These are phyloP conservation scores for Collybia nuda DNA, from an alignment of 768 basidiomycete species.

Conservation along the genomic window DNA sequence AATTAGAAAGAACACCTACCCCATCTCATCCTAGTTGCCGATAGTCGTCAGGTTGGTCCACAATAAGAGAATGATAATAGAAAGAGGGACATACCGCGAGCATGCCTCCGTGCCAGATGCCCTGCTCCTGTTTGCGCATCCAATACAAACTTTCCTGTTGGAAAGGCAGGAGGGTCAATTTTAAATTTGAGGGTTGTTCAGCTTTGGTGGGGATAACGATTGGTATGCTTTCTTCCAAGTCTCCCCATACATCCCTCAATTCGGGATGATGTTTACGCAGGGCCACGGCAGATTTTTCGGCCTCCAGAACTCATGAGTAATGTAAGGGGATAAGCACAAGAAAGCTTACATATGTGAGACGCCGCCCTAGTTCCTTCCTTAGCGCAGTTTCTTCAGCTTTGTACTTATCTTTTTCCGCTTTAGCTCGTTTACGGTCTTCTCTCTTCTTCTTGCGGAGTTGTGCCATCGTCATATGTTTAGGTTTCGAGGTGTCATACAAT, in stretches of 20 bases:
- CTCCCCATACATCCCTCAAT: conserved; percentile 83
- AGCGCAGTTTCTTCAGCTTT: conserved; percentile 51
- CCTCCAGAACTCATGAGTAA: conserved; percentile 36
- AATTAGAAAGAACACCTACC: conserved; percentile 43
- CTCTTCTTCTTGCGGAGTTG: conserved; percentile 27
- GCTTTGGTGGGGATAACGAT: conserved; percentile 67
- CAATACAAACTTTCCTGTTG: conserved; percentile 93
- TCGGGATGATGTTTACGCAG: conserved; percentile 76
- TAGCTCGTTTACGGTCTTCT: conserved; percentile 22
- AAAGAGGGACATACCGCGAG: conserved; percentile 62
- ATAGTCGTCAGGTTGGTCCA: background rate
- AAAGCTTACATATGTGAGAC: conserved; percentile 63
- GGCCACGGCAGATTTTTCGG: conserved; percentile 67
- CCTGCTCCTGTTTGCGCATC: conserved; percentile 93
- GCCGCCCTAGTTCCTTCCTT: conserved; percentile 63
- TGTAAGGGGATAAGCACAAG: background rate
- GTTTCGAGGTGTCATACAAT: conserved; percentile 11
- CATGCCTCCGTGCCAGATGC: conserved; percentile 89
- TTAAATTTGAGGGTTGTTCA: conserved; percentile 80
- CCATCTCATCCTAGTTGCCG: conserved; percentile 80
- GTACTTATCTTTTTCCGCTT: conserved; percentile 22
- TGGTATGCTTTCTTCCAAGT: conserved; percentile 64
- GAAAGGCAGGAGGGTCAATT: conserved; percentile 87
- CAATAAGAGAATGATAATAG: background rate
- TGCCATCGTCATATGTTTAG: conserved; percentile 32